Evolutionary conservation across 2,329 filamentous ascomycete species (phyloP).

Genomic region (Colletotrichum higginsianum): DNA sequence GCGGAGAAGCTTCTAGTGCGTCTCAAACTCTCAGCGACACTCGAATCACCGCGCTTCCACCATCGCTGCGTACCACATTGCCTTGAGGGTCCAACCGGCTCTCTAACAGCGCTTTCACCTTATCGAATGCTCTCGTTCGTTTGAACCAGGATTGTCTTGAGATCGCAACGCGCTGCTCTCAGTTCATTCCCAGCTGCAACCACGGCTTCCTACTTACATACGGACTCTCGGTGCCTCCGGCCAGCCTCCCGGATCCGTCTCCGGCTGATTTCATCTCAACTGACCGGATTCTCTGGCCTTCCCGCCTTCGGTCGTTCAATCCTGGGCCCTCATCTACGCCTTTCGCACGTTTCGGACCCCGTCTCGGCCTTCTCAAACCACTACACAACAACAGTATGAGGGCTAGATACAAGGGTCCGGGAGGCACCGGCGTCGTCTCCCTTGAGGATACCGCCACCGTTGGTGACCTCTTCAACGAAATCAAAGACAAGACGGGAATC

Average conservation of each 20-base stretch:
- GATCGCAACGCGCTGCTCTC: neutral
- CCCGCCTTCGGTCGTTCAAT: too few species aligned
- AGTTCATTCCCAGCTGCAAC: conserved; percentile 9
- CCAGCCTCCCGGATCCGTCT: conserved; percentile 12
- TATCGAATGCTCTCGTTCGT: neutral
- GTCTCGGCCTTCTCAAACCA: neutral
- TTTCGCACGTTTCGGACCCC: neutral
- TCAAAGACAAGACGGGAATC: conserved; percentile 76
- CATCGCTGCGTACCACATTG: conserved; percentile 1
- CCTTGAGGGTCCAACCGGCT: neutral
- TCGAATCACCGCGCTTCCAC: neutral
- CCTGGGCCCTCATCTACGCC: neutral
- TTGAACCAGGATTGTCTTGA: neutral
- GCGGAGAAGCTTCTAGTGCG: conserved; percentile 36
- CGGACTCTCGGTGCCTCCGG: conserved; percentile 2
- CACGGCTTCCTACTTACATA: neutral
- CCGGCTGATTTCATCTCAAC: conserved; percentile 25
- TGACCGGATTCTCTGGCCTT: neutral
- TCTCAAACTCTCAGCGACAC: neutral
- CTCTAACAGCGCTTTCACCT: neutral
- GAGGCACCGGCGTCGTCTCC: conserved; percentile 78
- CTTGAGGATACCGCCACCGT: conserved; percentile 79
- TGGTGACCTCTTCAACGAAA: conserved; percentile 70
- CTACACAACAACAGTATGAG: conserved; percentile 63
- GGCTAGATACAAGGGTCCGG: conserved; percentile 81